These are phyloP conservation scores for Fusarium nurragi DNA, from an alignment of 2,329 filamentous ascomycete species.

Conservation along the genomic window DNA sequence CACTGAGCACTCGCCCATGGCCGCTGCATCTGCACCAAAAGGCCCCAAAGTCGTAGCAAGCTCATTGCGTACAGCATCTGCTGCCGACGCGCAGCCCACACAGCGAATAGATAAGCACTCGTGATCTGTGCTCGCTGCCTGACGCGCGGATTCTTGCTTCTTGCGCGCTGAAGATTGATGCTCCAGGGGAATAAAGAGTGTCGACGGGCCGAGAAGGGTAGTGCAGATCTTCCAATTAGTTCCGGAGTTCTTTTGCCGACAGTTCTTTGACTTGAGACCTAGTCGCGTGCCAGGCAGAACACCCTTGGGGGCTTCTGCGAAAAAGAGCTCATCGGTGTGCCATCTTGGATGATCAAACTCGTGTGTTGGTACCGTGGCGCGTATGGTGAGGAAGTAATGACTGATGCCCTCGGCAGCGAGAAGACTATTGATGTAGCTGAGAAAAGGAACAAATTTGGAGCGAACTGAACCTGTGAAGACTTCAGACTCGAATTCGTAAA, in stretches of 20 bases:
- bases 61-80: slow-evolving; percentile 51
- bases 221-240: slow-evolving; percentile 61
- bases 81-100: slow-evolving; percentile 54
- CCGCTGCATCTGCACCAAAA: slow-evolving; percentile 36
- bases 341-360: slow-evolving; percentile 58
- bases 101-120: slow-evolving; percentile 55
- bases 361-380: slow-evolving; percentile 54
- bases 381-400: slow-evolving; percentile 60
- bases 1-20: slow-evolving; percentile 51
- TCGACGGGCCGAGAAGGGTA: slow-evolving; percentile 57
- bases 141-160: slow-evolving; percentile 46
- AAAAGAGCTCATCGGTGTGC: slow-evolving; percentile 62
- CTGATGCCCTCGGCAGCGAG: slow-evolving; percentile 48
- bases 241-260: not conserved
- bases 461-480: slow-evolving; percentile 50
- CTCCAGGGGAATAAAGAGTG: slow-evolving; percentile 53
- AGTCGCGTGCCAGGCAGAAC: slow-evolving; percentile 20
- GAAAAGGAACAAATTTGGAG: slow-evolving; percentile 51
- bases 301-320: slow-evolving; percentile 33
- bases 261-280: slow-evolving; percentile 3
- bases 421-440: slow-evolving; percentile 52
- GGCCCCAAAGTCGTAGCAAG: slow-evolving; percentile 46
- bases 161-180: slow-evolving; percentile 48
- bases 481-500: slow-evolving; percentile 51
- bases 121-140: slow-evolving; percentile 47